These are phyloP conservation scores for Mycena olivaceomarginata DNA, from an alignment of 768 basidiomycete genomes.

Conservation along the genomic window DNA sequence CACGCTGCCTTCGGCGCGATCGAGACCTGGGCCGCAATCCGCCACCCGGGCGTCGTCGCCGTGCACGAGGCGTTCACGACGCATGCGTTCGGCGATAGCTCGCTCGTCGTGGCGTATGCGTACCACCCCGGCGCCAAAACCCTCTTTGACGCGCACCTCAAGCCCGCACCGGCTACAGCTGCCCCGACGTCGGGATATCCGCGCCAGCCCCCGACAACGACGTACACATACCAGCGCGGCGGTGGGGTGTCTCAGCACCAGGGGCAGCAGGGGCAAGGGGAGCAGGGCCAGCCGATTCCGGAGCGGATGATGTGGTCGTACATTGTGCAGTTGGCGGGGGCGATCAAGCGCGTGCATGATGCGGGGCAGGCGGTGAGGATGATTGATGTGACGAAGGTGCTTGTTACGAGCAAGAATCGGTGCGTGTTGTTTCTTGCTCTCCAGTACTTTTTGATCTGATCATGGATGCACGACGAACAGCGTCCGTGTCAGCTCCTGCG, in stretches of 20 bases:
- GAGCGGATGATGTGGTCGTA: slow-evolving; percentile 96
- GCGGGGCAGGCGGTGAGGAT: slow-evolving; percentile 87
- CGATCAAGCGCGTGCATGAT: slow-evolving; percentile 91
- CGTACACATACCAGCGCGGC: slow-evolving; percentile 44
- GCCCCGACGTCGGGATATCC: no score
- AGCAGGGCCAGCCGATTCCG: slow-evolving; percentile 61
- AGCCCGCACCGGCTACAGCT: slow-evolving; percentile 63
- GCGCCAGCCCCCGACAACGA: no score
- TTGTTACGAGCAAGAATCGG: slow-evolving; percentile 95
- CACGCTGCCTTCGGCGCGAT: slow-evolving; percentile 89
- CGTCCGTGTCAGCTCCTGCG: slow-evolving; percentile 91
- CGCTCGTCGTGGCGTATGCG: slow-evolving; percentile 93
- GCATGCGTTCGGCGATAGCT: slow-evolving; percentile 92
- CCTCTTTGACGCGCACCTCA: slow-evolving; percentile 86
- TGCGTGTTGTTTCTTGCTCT: slow-evolving; percentile 48
- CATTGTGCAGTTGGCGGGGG: slow-evolving; percentile 91
- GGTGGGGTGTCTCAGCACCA: slow-evolving; percentile 49
- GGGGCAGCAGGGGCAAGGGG: slow-evolving; percentile 46
- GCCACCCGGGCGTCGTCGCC: slow-evolving; percentile 90
- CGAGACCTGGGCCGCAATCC: slow-evolving; percentile 90
- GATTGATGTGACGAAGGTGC: slow-evolving; percentile 90
- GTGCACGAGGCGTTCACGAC: slow-evolving; percentile 97
- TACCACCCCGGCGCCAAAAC: slow-evolving; percentile 92
- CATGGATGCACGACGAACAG: slow-evolving; percentile 57
- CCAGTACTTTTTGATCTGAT: not conserved